Conservation (phyloP, 169 alveolate species). For the Plasmodium cynomolgi region DNA sequence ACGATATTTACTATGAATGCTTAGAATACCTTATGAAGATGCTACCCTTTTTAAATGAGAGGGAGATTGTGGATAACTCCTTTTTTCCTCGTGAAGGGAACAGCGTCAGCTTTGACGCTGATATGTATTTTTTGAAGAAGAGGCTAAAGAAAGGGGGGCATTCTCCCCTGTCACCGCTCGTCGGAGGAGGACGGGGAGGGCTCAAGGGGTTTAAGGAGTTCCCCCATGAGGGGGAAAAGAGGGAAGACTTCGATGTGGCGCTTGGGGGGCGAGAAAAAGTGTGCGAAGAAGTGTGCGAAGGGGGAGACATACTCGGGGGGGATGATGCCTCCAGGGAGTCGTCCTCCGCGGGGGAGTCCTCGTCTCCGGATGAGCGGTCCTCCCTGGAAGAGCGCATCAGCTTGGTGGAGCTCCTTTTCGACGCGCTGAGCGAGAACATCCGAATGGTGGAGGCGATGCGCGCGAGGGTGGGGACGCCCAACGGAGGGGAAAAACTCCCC, state of each 20-base stretch:
- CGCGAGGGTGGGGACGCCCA: background rate
- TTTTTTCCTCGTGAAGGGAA: constrained; percentile 10
- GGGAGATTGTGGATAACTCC: constrained; percentile 5
- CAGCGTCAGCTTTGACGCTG: constrained; percentile 62
- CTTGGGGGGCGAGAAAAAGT: background rate
- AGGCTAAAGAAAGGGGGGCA: constrained; percentile 29
- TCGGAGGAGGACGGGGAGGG: background rate
- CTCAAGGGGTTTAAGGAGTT: background rate
- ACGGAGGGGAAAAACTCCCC: background rate
- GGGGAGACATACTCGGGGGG: background rate
- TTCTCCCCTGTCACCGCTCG: background rate
- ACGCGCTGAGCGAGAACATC: background rate
- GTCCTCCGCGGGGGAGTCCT: too few species aligned
- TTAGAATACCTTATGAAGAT: constrained; percentile 29
- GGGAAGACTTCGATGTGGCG: background rate
- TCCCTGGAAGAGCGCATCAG: background rate
- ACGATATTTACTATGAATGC: constrained; percentile 32
- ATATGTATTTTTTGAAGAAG: constrained; percentile 67
- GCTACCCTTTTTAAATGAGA: constrained; percentile 23
- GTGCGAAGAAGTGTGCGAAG: background rate
- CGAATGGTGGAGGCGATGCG: background rate
- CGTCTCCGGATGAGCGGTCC: background rate
- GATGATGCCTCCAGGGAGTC: background rate
- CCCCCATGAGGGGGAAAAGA: background rate
- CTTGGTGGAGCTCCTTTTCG: background rate